Base-by-base conservation (phyloP, 1,284 basidiomycete species). In the Lentinus polychrous region DNA sequence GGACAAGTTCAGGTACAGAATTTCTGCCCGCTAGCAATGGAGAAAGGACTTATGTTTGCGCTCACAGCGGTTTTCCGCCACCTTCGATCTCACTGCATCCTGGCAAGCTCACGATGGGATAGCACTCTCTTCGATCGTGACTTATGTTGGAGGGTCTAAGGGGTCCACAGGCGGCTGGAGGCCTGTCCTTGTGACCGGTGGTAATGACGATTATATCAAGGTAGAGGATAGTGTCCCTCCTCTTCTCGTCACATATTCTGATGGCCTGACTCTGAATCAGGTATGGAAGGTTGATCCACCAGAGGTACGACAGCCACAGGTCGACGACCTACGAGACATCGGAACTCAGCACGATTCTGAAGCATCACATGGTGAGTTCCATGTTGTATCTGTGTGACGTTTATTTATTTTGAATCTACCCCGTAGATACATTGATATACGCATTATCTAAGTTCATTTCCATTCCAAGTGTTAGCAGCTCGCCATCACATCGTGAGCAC, bases 371-470 rank as follows among this genome's bases (percentile, higher is more conserved):
- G 62, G 61, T 60, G 36, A 8, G 48, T 37, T 18, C 1, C 22
- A 22, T 17, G 7, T 34, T 24, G 37, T 39, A 3, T 27, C 32
- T 31, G 35, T 45, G 14, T 35, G 34, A 7, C 12, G 3, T 35
- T 43, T 45, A 12, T 8, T n/a, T 34, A 43, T 43, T 34, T 6
- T 24, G 34, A 11, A 12, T 17, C 48, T 4, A 20, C n/a, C 38
- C n/a, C 23, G 20, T 48, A 84, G 86, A 85, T 55, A 76, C 76
- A 10, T 70, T 89, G 66, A 67, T 77, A 4, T 82, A 80, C 58
- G 86, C 89, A 0, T 73, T 99, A 2, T 82, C 87, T 2, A 90
- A 88, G 60, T 92, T 99, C 53, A 76, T 97, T 6, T 82, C 91
- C 0, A 88, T 93, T 42, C 88, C 84, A 1, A 94, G 92, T 47